Conservation (phyloP, 257 asterid species). For the Gentiana dahurica region DNA sequence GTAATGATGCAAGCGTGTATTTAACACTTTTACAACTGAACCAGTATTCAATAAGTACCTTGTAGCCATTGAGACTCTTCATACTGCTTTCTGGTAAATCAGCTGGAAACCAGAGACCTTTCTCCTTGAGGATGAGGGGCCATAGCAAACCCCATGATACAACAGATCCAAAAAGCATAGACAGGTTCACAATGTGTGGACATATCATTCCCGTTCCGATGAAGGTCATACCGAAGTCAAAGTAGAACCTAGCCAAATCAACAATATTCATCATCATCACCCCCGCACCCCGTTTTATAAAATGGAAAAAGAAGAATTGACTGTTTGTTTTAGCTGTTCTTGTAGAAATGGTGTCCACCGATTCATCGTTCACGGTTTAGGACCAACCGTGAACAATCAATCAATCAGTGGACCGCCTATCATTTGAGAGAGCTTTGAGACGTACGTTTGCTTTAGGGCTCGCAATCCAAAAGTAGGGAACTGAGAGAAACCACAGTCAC, state of each 20-base stretch:
- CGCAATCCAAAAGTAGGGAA: slow-evolving; percentile 88
- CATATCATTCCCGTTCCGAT: slow-evolving; percentile 97
- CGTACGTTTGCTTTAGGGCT: slow-evolving; percentile 74
- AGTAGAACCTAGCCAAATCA: slow-evolving; percentile 48
- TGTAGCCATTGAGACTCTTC: slow-evolving; percentile 80
- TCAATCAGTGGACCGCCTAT: no score
- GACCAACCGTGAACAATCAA: no score
- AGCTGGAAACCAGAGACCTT: slow-evolving; percentile 79
- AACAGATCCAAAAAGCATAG: slow-evolving; percentile 78
- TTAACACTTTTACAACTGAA: no score
- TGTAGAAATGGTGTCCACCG: no score
- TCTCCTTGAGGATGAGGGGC: slow-evolving; percentile 52
- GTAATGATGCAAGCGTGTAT: no score
- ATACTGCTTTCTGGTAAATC: slow-evolving; percentile 56
- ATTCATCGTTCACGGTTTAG: no score
- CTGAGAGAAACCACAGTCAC: slow-evolving; percentile 55
- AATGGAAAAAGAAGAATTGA: no score
- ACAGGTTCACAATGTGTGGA: slow-evolving; percentile 74
- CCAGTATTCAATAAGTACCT: slow-evolving; percentile 25
- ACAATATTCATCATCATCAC: no score
- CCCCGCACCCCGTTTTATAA: no score
- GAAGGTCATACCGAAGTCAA: slow-evolving; percentile 81
- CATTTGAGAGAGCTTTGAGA: not conserved
- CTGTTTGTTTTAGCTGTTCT: no score
- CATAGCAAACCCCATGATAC: slow-evolving; percentile 83